Base-by-base conservation (phyloP, 2,329 filamentous ascomycete genomes). In the Endocalyx cinctus region DNA sequence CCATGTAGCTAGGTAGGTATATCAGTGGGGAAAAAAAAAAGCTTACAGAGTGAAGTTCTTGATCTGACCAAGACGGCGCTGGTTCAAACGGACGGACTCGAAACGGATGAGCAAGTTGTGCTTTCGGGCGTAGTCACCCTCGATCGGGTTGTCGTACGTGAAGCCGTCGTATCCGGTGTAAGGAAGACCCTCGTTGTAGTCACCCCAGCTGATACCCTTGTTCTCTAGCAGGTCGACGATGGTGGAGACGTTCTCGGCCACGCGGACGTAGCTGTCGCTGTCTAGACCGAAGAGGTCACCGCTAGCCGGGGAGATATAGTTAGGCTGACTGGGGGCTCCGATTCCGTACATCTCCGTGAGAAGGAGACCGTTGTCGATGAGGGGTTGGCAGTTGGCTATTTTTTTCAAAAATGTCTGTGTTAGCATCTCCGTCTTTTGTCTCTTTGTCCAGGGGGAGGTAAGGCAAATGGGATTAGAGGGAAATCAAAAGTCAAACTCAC, bases 211-310 rank as follows among this genome's bases (percentile, higher is more conserved):
- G 28, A 70, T 61, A 4, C 49, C 29, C 34, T 55, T 57, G 31
- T 47, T 50, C 19, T 70, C 66, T 10, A 71, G 53, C 20, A 70
- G 45, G 48, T 70, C 67, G 13, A 67, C 63, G 15, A 70, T 46
- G 2, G 66, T 70, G 8, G 62, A 65, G 11, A 71, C 62, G 37
- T 69, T 68, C 18, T 51, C 39, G 2, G 67, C 66, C 14, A 72
- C 54, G 25, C 59, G 57, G 6, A 69, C 55, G 23, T 58, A 54
- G 7, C 58, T 58, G 46, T 70, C 67, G 40, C 70, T 60, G 42
- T 72, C 56, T 22, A 69, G 41, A 2, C 69, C 68, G 41, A 69
- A 72, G 46, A 67, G 69, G 44, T 72, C 66, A 10, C 66, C 67
- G 6, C 47, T 63, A 6, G 69, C 54, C 20, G 65, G 62, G 5